A percentile compares a stretch with the other conserved stretches of the same genome.
These are phyloP conservation scores for Linnemannia exigua DNA, from an alignment of 192 early-diverging fungal genomes.

Conservation along the genomic window DNA sequence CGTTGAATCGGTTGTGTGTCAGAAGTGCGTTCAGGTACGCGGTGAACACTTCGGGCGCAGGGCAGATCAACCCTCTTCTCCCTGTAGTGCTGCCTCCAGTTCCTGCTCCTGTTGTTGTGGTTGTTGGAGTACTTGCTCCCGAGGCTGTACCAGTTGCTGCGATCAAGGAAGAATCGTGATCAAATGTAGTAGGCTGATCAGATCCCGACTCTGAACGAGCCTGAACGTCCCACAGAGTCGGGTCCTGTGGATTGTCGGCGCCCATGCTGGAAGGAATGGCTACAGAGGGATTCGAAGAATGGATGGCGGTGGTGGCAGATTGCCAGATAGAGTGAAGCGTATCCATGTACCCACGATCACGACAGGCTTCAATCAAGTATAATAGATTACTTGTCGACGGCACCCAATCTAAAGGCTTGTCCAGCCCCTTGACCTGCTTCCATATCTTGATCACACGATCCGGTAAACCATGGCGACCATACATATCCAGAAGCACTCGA, in stretches of 20 bases:
- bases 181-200: neutral
- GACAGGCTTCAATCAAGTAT: constrained; percentile 48
- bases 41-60: constrained; percentile 38
- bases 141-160: neutral
- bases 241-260: neutral
- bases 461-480: constrained; percentile 32
- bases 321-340: constrained; percentile 35
- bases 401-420: constrained; percentile 19
- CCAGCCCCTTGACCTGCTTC: constrained; percentile 15
- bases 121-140: neutral
- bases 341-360: constrained; percentile 53
- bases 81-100: too few relatives aligned
- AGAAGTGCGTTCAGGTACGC: constrained; percentile 49
- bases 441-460: constrained; percentile 48
- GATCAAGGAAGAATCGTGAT: neutral
- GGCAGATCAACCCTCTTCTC: neutral
- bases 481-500: constrained; percentile 24
- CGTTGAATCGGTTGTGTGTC: constrained; percentile 47
- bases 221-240: neutral
- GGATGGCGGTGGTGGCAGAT: constrained; percentile 15
- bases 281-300: too few relatives aligned
- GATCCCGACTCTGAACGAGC: neutral
- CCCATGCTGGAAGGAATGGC: neutral
- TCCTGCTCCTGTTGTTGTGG: neutral
- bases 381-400: constrained; percentile 31